Evolutionary conservation across 2,329 filamentous ascomycete species (phyloP).

Genomic region (Alternaria consortialis): DNA sequence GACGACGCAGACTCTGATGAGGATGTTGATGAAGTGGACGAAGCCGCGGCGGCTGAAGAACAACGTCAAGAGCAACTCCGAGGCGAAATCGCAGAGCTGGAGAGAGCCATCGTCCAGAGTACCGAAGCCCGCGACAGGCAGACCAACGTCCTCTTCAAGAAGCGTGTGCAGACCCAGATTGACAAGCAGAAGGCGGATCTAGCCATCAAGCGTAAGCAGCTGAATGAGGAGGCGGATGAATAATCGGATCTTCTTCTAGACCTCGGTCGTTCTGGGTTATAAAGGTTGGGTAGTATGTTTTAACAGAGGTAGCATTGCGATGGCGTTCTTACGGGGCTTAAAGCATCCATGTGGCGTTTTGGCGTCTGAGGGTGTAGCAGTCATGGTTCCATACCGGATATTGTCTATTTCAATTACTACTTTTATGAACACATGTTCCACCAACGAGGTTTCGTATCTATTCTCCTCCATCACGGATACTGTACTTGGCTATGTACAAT

Average conservation of each 20-base stretch:
- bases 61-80: slow-evolving; percentile 56
- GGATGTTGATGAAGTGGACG: slow-evolving; percentile 58
- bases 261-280: neutral
- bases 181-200: slow-evolving; percentile 57
- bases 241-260: neutral
- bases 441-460: too few relatives aligned
- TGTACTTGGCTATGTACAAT: neutral
- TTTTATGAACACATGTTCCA: neutral
- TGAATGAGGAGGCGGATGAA: slow-evolving; percentile 41
- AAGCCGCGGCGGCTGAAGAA: slow-evolving; percentile 59
- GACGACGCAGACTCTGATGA: slow-evolving; percentile 54
- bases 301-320: neutral
- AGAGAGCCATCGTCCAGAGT: slow-evolving; percentile 59
- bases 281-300: neutral
- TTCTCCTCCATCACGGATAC: neutral
- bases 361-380: neutral
- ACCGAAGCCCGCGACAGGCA: slow-evolving; percentile 55
- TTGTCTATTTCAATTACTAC: neutral
- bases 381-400: neutral
- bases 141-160: slow-evolving; percentile 60
- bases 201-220: slow-evolving; percentile 64
- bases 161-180: slow-evolving; percentile 60
- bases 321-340: neutral
- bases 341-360: neutral
- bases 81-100: slow-evolving; percentile 65